Evolutionary conservation across 345 rosid species (phyloP).

Genomic region (Murraya koenigii): DNA sequence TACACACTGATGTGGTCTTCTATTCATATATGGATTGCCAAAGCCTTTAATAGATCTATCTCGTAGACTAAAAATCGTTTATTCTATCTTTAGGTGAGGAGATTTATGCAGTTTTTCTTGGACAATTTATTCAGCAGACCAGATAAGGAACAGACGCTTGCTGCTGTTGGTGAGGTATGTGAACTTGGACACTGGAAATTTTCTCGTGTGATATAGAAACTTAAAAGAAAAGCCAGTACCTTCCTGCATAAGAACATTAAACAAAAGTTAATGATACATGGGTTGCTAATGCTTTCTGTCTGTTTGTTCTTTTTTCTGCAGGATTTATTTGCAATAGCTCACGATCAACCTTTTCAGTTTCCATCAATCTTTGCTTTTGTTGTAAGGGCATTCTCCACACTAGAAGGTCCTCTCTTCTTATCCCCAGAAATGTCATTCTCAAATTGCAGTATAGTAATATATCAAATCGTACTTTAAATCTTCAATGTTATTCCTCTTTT

Average conservation of each 20-base stretch:
- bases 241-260: background rate
- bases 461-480: background rate
- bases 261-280: background rate
- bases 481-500: background rate
- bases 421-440: background rate
- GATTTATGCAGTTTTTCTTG: conserved; percentile 87
- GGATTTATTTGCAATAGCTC: conserved; percentile 95
- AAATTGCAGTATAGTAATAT: background rate
- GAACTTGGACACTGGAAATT: background rate
- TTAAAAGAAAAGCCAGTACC: background rate
- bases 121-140: conserved; percentile 77
- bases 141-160: conserved; percentile 76
- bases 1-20: background rate
- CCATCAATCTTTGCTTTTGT: conserved; percentile 92
- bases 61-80: background rate
- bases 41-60: background rate
- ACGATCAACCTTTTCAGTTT: conserved; percentile 89
- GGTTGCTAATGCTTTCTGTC: background rate
- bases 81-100: conserved; percentile 62
- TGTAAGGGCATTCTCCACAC: conserved; percentile 87
- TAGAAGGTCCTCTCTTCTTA: conserved; percentile 56
- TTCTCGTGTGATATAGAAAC: background rate
- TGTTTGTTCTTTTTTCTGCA: conserved; percentile 26
- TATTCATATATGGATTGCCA: background rate
- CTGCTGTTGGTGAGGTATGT: conserved; percentile 90